Evolutionary conservation across 1,284 basidiomycete species (phyloP).

Genomic region (Irpex sp.): DNA sequence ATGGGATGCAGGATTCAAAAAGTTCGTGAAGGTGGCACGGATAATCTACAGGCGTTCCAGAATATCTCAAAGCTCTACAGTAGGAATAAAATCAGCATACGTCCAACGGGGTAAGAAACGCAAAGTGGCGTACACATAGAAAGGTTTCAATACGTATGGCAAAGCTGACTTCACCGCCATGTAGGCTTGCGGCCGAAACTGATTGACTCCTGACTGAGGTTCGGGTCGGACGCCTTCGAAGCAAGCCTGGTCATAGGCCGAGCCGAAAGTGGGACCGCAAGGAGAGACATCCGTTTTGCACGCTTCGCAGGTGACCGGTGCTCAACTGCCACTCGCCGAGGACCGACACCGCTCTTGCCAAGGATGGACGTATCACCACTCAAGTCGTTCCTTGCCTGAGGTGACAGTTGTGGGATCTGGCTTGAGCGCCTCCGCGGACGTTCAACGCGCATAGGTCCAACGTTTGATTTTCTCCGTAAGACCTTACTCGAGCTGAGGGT

Average conservation of each 20-base stretch:
- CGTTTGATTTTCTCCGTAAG: constrained; percentile 63
- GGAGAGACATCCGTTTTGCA: constrained; percentile 56
- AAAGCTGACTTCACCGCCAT: constrained; percentile 12
- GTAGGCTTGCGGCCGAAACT: constrained; percentile 31
- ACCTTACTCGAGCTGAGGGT: constrained; percentile 32
- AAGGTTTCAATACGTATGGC: neutral
- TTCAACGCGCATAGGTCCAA: constrained; percentile 68
- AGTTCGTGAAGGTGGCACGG: neutral
- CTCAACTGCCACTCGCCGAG: constrained; percentile 26
- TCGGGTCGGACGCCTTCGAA: constrained; percentile 36
- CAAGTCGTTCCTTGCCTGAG: constrained; percentile 17
- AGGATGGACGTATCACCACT: constrained; percentile 15
- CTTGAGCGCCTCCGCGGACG: constrained; percentile 72
- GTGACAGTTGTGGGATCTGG: constrained; percentile 64
- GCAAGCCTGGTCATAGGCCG: constrained; percentile 24
- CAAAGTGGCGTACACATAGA: constrained; percentile 6
- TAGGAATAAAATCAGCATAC: neutral
- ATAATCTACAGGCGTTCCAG: neutral
- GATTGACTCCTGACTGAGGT: constrained; percentile 44
- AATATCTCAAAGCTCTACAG: neutral
- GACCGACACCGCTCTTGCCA: constrained; percentile 18
- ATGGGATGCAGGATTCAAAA: neutral
- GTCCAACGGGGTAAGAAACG: neutral
- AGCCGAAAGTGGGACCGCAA: constrained; percentile 31
- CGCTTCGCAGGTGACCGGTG: constrained; percentile 60